phyloP scores from a whole-genome alignment of 331 rosid species.

The Quercus lobata region DNA sequence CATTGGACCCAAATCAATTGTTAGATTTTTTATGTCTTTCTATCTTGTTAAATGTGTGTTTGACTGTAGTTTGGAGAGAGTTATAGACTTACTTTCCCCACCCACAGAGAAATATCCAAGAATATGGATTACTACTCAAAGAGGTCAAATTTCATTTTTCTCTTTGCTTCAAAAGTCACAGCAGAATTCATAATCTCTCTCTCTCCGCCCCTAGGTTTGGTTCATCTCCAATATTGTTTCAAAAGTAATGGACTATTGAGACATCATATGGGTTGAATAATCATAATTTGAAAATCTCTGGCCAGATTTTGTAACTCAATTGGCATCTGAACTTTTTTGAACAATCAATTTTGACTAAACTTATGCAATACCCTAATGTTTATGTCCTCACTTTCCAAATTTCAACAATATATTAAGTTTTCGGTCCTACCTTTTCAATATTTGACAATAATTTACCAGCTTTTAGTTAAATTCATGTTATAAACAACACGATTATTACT shows the following conservation, averaged over 20 bases:
- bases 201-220: not conserved
- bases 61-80: constrained; percentile 9
- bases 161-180: constrained; percentile 25
- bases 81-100: constrained; percentile 24
- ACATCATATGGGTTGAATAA: not conserved
- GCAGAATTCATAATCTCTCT: not conserved
- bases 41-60: constrained; percentile 19
- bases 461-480: not conserved
- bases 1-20: constrained; percentile 36
- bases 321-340: not conserved
- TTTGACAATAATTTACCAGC: not conserved
- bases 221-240: not conserved
- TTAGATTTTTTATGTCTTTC: constrained; percentile 28
- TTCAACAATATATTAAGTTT: not conserved
- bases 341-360: not conserved
- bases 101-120: constrained; percentile 15
- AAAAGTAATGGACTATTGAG: constrained; percentile 3
- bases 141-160: constrained; percentile 2
- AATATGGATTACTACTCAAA: constrained; percentile 15
- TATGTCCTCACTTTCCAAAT: not conserved
- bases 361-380: not conserved
- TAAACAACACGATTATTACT: not conserved
- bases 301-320: not conserved
- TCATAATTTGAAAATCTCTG: not conserved
- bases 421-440: not conserved